Conservation (phyloP, 345 rosid genomes). For the Brassica incana region DNA sequence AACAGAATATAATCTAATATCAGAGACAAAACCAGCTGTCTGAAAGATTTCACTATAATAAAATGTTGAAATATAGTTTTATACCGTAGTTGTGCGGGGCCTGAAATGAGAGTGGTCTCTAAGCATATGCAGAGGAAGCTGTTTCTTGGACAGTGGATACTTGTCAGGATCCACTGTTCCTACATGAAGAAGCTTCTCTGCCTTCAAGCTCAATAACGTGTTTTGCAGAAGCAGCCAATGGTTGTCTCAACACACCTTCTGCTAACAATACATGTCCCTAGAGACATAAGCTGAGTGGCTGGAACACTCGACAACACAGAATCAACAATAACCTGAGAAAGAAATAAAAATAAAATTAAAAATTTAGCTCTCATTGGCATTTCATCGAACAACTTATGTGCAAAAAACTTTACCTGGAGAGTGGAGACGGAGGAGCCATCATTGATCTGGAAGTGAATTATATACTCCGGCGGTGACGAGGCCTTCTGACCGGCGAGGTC, state of each 20-base stretch:
- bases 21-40: slow-evolving; percentile 10
- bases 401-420: slow-evolving; percentile 52
- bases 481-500: slow-evolving; percentile 40
- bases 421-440: slow-evolving; percentile 73
- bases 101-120: slow-evolving; percentile 77
- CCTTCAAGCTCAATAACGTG: slow-evolving; percentile 61
- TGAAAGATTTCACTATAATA: not conserved
- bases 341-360: not conserved
- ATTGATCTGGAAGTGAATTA: slow-evolving; percentile 48
- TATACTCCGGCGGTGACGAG: slow-evolving; percentile 33
- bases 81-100: slow-evolving; percentile 76
- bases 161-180: slow-evolving; percentile 64
- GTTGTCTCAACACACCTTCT: slow-evolving; percentile 56
- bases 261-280: slow-evolving; percentile 76
- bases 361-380: not conserved
- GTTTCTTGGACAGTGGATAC: slow-evolving; percentile 66
- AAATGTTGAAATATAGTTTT: not conserved
- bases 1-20: slow-evolving; percentile 1
- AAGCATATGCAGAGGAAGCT: slow-evolving; percentile 63
- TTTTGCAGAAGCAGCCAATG: slow-evolving; percentile 36
- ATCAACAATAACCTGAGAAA: slow-evolving; percentile 65
- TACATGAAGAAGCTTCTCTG: slow-evolving; percentile 70
- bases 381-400: slow-evolving; percentile 18
- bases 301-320: slow-evolving; percentile 46
- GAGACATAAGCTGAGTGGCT: slow-evolving; percentile 46